phyloP scores from a whole-genome alignment of 2,329 filamentous ascomycete species.

The Ceratocystis eucalypticola region DNA sequence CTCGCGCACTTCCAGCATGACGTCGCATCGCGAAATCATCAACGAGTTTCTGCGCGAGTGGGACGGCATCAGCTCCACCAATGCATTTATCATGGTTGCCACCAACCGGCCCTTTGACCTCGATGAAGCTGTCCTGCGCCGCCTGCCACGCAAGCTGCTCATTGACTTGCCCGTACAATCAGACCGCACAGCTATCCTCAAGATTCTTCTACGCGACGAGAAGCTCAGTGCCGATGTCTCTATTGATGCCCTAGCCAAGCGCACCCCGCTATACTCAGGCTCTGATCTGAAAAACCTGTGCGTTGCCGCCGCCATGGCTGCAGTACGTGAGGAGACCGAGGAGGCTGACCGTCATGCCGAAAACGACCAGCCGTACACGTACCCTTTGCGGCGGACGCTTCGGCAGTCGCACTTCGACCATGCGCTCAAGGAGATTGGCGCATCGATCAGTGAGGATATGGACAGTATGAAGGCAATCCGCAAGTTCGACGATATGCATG shows the following conservation, averaged over 20 bases:
- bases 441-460: constrained; percentile 93
- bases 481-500: constrained; percentile 88
- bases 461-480: constrained; percentile 68
- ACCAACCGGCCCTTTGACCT: constrained; percentile 93
- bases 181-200: constrained; percentile 55
- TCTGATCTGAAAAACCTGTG: constrained; percentile 74
- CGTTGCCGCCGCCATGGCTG: constrained; percentile 65
- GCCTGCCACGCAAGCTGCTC: constrained; percentile 57
- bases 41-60: constrained; percentile 96
- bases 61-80: constrained; percentile 74
- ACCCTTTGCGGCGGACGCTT: constrained; percentile 32
- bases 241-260: constrained; percentile 47
- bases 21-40: constrained; percentile 73
- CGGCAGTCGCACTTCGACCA: constrained; percentile 63
- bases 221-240: constrained; percentile 46
- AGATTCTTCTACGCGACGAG: constrained; percentile 59
- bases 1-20: constrained; percentile 48
- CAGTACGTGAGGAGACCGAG: constrained; percentile 58
- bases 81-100: constrained; percentile 95
- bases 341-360: constrained; percentile 29
- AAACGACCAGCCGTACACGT: constrained; percentile 8
- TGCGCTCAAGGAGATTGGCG: constrained; percentile 76
- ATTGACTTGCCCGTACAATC: constrained; percentile 56
- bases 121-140: constrained; percentile 72
- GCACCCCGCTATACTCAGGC: constrained; percentile 66